Conservation (phyloP, 257 asterid genomes). For the Linderniella brevidens region DNA sequence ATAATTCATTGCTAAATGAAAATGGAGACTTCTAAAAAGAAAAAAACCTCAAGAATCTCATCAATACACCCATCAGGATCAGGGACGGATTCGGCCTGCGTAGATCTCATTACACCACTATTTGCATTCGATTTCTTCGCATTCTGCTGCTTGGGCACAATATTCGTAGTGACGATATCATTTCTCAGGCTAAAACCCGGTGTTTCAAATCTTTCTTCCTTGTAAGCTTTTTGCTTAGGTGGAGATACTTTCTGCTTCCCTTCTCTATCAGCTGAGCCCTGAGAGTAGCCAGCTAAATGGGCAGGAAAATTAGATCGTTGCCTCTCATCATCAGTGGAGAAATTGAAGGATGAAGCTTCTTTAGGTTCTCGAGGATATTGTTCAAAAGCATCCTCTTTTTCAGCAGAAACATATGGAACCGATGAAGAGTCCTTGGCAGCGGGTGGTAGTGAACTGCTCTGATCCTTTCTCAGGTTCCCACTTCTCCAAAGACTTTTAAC, state of each 20-base stretch:
- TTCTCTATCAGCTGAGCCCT: slow-evolving; percentile 38
- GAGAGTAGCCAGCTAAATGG: slow-evolving; percentile 19
- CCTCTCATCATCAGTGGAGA: slow-evolving; percentile 31
- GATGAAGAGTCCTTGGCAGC: slow-evolving; percentile 44
- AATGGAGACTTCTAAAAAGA: neutral
- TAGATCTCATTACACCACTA: slow-evolving; percentile 26
- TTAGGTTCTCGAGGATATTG: slow-evolving; percentile 50
- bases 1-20: no score
- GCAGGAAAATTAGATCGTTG: slow-evolving; percentile 31
- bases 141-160: slow-evolving; percentile 31
- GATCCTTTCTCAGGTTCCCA: slow-evolving; percentile 73
- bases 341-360: slow-evolving; percentile 35
- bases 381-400: slow-evolving; percentile 32
- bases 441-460: slow-evolving; percentile 34
- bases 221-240: slow-evolving; percentile 40
- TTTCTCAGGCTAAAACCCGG: slow-evolving; percentile 28
- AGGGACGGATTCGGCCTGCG: slow-evolving; percentile 27
- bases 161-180: slow-evolving; percentile 29
- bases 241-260: slow-evolving; percentile 75
- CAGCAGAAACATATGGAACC: slow-evolving; percentile 14
- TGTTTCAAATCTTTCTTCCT: slow-evolving; percentile 60
- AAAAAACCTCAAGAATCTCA: slow-evolving; percentile 78
- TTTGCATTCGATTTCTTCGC: slow-evolving; percentile 20
- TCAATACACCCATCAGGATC: slow-evolving; percentile 50
- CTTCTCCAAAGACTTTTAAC: slow-evolving; percentile 89